Conservation (phyloP, 257 asterid species). For the Eucommia ulmoides region DNA sequence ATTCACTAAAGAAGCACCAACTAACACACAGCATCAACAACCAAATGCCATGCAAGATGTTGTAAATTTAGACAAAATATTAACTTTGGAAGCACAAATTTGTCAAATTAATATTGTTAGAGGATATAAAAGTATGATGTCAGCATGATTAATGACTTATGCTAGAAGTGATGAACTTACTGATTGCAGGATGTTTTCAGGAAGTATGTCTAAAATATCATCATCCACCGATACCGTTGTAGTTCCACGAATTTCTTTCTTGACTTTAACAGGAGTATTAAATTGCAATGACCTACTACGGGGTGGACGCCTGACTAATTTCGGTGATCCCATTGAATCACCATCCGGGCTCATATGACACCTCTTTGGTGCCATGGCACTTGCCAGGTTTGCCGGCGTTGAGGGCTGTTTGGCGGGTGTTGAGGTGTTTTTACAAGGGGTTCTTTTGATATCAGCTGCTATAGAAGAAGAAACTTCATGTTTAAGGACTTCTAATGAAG, state of each 20-base stretch:
- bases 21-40: no score
- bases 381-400: constrained; percentile 52
- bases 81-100: no score
- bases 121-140: no score
- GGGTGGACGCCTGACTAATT: constrained; percentile 60
- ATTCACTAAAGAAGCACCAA: no score
- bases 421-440: constrained; percentile 35
- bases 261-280: constrained; percentile 59
- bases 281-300: constrained; percentile 58
- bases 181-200: constrained; percentile 47
- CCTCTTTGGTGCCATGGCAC: constrained; percentile 52
- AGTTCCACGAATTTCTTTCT: constrained; percentile 7
- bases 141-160: no score
- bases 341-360: constrained; percentile 62
- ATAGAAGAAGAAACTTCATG: constrained; percentile 15
- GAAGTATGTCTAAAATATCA: constrained; percentile 44
- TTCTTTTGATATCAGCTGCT: constrained; percentile 16
- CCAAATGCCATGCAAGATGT: no score
- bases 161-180: constrained; percentile 36
- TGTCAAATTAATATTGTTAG: no score
- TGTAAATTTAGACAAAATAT: no score
- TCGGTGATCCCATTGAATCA: constrained; percentile 25
- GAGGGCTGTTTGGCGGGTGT: constrained; percentile 53
- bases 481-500: constrained; percentile 4
- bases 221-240: constrained; percentile 15